Base-by-base conservation (phyloP, 2,329 filamentous ascomycete species). In the Fusarium tjaetaba region DNA sequence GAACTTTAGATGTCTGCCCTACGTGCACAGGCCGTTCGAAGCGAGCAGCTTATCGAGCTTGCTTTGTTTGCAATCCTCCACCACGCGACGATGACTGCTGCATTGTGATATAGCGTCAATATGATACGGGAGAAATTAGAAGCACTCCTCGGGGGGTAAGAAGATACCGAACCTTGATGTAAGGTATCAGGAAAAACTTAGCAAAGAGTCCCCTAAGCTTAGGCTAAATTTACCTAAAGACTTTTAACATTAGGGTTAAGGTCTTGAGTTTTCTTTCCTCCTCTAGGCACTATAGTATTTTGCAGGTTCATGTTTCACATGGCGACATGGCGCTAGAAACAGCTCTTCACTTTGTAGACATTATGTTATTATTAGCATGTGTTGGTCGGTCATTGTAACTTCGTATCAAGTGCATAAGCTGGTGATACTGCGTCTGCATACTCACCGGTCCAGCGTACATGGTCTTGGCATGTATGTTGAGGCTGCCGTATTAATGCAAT, bases 281-380 rank as follows among this genome's bases (percentile, higher is more conserved):
- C 30, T 13, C 30, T 32, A 30, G 11, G 30, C 32, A n/a, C 15
- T 7, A 10, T 14, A 7, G 14, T 51, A 2, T 15, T 51, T 14
- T 34, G 30, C 15, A 11, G 3, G 0, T 32, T 51, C 22, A 11
- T 3, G 11, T 51, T 24, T 34, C 16, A 9, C 5, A 14, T 10
- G 15, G 48, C 28, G 2, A 20, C 15, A 34, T 11, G 48, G 28
- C 7, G 46, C 46, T n/a, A n/a, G 14, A 18, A 3, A n/a, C 5
- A n/a, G 15, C 5, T 18, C 10, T n/a, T 49, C 11, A 1, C 7
- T n/a, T 13, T 49, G 0, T 10, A n/a, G 22, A n/a, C 7, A 32
- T 18, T 49, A 32, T n/a, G 2, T 5, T 14, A n/a, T 9, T 8
- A 18, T 32, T 6, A 9, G 11, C 15, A n/a, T n/a, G 7, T 18